These are phyloP conservation scores for Microcyclosporella mali DNA, from an alignment of 2,329 filamentous ascomycete genomes.

Conservation along the genomic window DNA sequence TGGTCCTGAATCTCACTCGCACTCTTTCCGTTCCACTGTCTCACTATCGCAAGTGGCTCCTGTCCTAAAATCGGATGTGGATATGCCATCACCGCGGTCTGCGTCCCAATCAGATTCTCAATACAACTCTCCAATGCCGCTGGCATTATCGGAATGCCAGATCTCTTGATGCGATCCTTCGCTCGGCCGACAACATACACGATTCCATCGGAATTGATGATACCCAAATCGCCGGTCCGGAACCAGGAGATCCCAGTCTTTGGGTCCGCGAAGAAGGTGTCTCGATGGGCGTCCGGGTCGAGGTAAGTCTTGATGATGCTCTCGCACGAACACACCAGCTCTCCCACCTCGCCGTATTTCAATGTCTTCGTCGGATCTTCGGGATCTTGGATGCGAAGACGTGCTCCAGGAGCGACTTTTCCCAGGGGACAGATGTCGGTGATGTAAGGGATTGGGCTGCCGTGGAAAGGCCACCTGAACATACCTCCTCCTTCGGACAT, in stretches of 20 bases:
- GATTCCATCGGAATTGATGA: conserved; percentile 15
- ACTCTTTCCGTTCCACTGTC: conserved; percentile 12
- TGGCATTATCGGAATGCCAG: conserved; percentile 18
- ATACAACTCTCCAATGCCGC: conserved; percentile 23
- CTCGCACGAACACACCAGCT: conserved; percentile 11
- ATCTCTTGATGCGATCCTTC: conserved; percentile 24
- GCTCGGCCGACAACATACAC: conserved; percentile 22
- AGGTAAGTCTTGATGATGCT: conserved; percentile 18
- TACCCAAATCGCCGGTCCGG: conserved; percentile 22
- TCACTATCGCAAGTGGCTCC: conserved; percentile 18
- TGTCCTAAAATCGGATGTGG: conserved; percentile 15
- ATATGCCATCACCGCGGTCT: conserved; percentile 14
- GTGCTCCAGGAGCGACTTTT: conserved; percentile 6
- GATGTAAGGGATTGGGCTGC: conserved; percentile 4
- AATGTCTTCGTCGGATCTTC: conserved; percentile 5
- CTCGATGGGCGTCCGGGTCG: conserved; percentile 7
- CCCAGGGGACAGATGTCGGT: conserved; percentile 16
- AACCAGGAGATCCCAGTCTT: conserved; percentile 18
- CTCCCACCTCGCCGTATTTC: conserved; percentile 13
- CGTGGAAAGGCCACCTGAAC: conserved; percentile 14
- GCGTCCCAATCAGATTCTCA: conserved; percentile 11
- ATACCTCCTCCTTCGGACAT: conserved; percentile 18
- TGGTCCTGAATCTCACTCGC: conserved; percentile 15
- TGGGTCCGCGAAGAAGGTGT: conserved; percentile 15
- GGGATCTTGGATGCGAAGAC: conserved; percentile 14